Percentiles rank a stretch among this genome's conserved stretches.
Conservation (phyloP, 352 stramenopile species). For the Globisporangium cystogenes region DNA sequence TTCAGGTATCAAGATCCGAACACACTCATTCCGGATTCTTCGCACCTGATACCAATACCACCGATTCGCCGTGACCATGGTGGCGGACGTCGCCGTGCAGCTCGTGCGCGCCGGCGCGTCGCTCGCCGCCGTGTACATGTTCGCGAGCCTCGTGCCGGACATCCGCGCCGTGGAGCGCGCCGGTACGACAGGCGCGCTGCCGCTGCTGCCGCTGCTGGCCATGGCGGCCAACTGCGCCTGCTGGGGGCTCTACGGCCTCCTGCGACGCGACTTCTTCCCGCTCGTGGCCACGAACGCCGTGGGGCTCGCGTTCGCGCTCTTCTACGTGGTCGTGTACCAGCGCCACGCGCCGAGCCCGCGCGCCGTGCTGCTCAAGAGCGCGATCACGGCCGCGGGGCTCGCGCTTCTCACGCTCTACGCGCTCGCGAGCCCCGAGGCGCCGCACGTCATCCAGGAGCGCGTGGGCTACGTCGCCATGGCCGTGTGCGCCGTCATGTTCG, state of each 20-base stretch:
- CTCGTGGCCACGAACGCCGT: constrained; percentile 45
- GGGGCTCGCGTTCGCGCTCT: constrained; percentile 30
- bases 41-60: not conserved
- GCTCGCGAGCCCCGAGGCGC: constrained; percentile 20
- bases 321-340: constrained; percentile 50
- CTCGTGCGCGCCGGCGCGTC: constrained; percentile 33
- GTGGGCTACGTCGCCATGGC: constrained; percentile 53
- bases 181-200: constrained; percentile 11
- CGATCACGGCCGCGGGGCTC: constrained; percentile 16
- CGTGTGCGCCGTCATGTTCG: constrained; percentile 58
- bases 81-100: constrained; percentile 18
- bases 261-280: constrained; percentile 46
- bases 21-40: not conserved
- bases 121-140: constrained; percentile 38
- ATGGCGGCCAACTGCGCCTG: constrained; percentile 58
- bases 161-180: constrained; percentile 29
- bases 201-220: constrained; percentile 39
- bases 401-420: constrained; percentile 30
- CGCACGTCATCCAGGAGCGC: constrained; percentile 23
- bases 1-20: too few relatives aligned
- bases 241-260: constrained; percentile 48
- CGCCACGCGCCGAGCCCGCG: constrained; percentile 6
- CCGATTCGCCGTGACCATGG: too few relatives aligned
- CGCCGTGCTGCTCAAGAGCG: constrained; percentile 20
- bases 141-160: constrained; percentile 34